Conservation (phyloP, 2,329 filamentous ascomycete genomes). For the Colletotrichum incanum region DNA sequence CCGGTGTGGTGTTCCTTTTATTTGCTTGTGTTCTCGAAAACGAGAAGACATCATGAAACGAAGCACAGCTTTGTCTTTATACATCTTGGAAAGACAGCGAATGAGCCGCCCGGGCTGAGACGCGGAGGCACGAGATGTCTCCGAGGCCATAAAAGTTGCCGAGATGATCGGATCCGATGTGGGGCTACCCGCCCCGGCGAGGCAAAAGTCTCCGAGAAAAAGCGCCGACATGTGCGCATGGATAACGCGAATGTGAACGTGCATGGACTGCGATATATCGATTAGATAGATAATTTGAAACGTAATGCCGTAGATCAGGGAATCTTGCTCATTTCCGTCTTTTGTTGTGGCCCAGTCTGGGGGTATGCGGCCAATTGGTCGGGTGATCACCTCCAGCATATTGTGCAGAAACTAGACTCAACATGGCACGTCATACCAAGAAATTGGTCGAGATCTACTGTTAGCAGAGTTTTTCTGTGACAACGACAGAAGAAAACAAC, state of each 20-base stretch:
- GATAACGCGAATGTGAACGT: not conserved
- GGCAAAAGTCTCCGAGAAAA: conserved; percentile 31
- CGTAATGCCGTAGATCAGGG: not conserved
- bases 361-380: not conserved
- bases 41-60: too few relatives aligned
- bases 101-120: not conserved
- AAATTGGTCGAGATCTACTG: not conserved
- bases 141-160: conserved; percentile 16
- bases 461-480: not conserved
- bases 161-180: conserved; percentile 16
- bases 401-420: not conserved
- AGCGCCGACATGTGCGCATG: not conserved
- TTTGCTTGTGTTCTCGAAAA: too few relatives aligned
- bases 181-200: conserved; percentile 4
- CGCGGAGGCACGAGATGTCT: conserved; percentile 4
- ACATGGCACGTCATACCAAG: not conserved
- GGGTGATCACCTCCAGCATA: not conserved
- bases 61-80: too few relatives aligned
- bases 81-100: not conserved
- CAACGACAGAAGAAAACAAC: not conserved
- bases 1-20: not conserved
- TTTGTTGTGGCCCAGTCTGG: not conserved
- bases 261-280: too few relatives aligned
- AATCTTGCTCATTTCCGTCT: not conserved
- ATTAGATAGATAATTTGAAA: not conserved